Evolutionary conservation across 192 early-diverging fungal species (phyloP).

Genomic region (Chytriomyces hyalinus): DNA sequence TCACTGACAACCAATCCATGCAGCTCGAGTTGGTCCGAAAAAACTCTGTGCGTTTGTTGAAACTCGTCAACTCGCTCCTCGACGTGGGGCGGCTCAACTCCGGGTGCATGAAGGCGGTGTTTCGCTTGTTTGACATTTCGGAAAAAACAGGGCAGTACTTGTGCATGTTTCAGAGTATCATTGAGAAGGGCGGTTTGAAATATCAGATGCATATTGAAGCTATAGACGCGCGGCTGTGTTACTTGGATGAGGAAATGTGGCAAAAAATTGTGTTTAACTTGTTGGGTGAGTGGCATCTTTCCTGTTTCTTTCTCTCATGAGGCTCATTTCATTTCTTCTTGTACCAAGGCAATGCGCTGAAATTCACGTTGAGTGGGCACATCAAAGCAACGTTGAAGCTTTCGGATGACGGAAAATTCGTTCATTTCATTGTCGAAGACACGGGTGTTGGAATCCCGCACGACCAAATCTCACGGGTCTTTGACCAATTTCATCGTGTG

Average conservation of each 20-base stretch:
- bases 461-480: constrained; percentile 52
- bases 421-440: constrained; percentile 43
- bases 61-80: constrained; percentile 61
- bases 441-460: constrained; percentile 60
- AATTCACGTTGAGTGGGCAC: constrained; percentile 49
- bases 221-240: constrained; percentile 30
- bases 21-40: constrained; percentile 51
- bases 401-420: constrained; percentile 39
- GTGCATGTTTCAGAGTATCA: constrained; percentile 60
- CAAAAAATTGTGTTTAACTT: constrained; percentile 68
- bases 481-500: constrained; percentile 68
- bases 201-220: constrained; percentile 48
- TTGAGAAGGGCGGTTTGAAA: constrained; percentile 50
- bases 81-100: constrained; percentile 63
- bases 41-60: constrained; percentile 58
- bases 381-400: constrained; percentile 45
- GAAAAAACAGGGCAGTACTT: constrained; percentile 56
- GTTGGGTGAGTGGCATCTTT: constrained; percentile 44
- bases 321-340: constrained; percentile 38
- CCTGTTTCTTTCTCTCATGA: constrained; percentile 11
- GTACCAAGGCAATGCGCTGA: constrained; percentile 57
- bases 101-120: constrained; percentile 59
- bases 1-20: constrained; percentile 25
- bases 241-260: constrained; percentile 66
- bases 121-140: constrained; percentile 52